Evolutionary conservation across 176 grass and related monocot species (phyloP).

Genomic region (Carex parvula): DNA sequence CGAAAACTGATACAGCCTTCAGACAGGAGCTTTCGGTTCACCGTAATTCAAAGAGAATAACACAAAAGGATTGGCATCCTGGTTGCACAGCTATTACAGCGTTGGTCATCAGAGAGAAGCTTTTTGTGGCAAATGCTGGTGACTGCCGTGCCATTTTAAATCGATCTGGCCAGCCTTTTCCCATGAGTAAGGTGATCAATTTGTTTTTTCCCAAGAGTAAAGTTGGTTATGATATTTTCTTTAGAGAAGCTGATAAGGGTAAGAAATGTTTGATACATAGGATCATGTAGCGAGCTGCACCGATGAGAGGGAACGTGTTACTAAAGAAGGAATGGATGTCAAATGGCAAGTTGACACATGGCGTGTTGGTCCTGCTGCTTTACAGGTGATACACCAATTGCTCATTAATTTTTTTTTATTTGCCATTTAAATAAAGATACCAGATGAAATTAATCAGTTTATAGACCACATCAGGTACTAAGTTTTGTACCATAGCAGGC

Average conservation of each 20-base stretch:
- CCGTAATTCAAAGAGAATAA: constrained; percentile 66
- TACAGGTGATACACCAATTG: constrained; percentile 57
- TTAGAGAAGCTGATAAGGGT: neutral
- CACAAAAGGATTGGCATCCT: constrained; percentile 80
- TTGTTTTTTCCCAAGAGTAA: neutral
- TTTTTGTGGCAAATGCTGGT: constrained; percentile 97
- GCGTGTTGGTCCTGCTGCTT: constrained; percentile 89
- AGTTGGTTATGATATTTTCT: neutral
- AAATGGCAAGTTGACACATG: constrained; percentile 98
- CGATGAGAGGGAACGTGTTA: constrained; percentile 72
- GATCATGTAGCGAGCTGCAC: constrained; percentile 89
- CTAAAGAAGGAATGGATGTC: constrained; percentile 70
- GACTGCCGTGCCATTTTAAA: constrained; percentile 87
- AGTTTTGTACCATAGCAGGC: neutral
- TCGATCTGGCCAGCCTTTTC: constrained; percentile 71
- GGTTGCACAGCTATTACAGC: constrained; percentile 84
- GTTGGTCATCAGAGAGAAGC: constrained; percentile 66
- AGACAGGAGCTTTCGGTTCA: constrained; percentile 64
- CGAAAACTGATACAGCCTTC: constrained; percentile 67
- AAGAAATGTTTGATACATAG: constrained; percentile 29
- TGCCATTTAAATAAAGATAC: neutral
- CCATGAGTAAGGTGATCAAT: constrained; percentile 56
- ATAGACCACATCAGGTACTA: neutral
- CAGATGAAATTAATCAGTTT: neutral
- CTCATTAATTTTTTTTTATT: neutral